Base-by-base conservation (phyloP, 2,329 filamentous ascomycete genomes). In the Penicillium sp. region DNA sequence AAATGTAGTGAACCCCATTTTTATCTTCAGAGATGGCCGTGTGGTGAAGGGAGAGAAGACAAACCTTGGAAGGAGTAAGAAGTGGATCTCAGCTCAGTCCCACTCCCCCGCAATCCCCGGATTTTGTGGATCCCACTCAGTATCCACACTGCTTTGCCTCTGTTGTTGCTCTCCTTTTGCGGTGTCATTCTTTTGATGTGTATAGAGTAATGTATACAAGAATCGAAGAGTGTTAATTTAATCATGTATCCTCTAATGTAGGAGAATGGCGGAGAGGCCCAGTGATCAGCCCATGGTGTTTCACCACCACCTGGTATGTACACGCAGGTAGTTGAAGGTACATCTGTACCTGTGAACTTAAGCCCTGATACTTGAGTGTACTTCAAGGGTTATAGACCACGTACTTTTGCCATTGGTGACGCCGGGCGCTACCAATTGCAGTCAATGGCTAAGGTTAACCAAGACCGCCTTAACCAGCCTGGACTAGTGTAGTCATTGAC, bases 251-350 rank as follows among this genome's bases (percentile, higher is more conserved):
- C 24, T 6, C 24, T 27, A 6, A 5, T 27, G 24, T 8, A 27
- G 24, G 8, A 5, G 8, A 6, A 27, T 5, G 24, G 5, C 24
- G 24, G 24, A 8, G 24, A 6, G 5, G 8, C 24, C 24, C 24
- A 27, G 29, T 16, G 3, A 44, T 40, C 10, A 39, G 21, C 22
- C n/a, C 39, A 24, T 13, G 11, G 39, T 46, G 52, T 57, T 55
- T 59, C 47, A 61, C 56, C 47, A 61, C 56, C 27, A 55, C 55
- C 13, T n/a, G 13, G 31, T 51, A 52, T 53, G 52, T 36, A 7
- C 36, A 9, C 13, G 34, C 3, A 27, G 44, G 46, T 49, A 51
- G 11, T 29, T n/a, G 21, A 43, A 24, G 34, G 49, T 13, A 49
- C 32, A 13, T 36, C 13, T 36, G 34, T 36, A 36, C 34, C 31